Evolutionary conservation across 306 rosid species (phyloP).

Genomic region (Sophora flavescens): DNA sequence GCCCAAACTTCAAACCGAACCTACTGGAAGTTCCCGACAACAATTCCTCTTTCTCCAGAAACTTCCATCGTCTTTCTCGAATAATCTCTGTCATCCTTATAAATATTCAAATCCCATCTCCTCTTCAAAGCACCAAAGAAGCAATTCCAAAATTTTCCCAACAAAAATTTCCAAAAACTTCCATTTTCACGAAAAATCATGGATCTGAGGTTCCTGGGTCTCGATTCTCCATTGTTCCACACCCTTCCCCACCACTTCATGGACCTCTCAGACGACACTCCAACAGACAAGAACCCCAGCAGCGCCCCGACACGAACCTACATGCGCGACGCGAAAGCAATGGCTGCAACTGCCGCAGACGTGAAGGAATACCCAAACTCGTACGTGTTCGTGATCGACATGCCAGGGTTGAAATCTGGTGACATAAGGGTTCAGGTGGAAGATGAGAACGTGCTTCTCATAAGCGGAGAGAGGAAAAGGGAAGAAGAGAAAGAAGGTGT

Average conservation of each 20-base stretch:
- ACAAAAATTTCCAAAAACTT: too few species aligned
- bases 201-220: neutral
- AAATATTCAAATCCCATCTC: neutral
- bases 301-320: neutral
- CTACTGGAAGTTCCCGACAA: neutral
- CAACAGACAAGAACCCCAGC: neutral
- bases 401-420: slow-evolving; percentile 79
- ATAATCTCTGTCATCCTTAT: neutral
- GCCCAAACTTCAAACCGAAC: neutral
- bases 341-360: slow-evolving; percentile 62
- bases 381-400: slow-evolving; percentile 69
- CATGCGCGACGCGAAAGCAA: neutral
- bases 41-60: neutral
- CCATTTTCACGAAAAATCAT: too few species aligned
- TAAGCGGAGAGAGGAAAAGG: slow-evolving; percentile 75
- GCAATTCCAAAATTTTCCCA: too few species aligned
- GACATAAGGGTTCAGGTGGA: slow-evolving; percentile 78
- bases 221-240: neutral
- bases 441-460: slow-evolving; percentile 67
- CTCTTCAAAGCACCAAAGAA: too few species aligned
- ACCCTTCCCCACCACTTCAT: neutral
- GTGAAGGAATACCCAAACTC: slow-evolving; percentile 68
- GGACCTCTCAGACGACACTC: neutral
- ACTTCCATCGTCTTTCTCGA: slow-evolving; percentile 30
- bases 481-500: slow-evolving; percentile 76